phyloP scores from a whole-genome alignment of 2,329 filamentous ascomycete species.

The Colletotrichum costaricense region DNA sequence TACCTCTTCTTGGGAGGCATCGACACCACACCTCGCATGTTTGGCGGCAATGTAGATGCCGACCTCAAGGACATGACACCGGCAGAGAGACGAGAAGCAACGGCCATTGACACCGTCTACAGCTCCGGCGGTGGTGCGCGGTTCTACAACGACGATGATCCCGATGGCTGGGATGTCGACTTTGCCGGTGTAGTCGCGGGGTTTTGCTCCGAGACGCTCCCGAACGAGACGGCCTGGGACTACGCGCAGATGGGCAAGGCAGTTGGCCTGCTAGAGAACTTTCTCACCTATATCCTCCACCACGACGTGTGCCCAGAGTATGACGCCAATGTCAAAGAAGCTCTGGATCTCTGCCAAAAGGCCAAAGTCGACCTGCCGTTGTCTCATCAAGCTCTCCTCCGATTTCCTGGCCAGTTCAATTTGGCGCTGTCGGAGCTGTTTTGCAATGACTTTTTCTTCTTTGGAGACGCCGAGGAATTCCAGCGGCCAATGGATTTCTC shows the following conservation, averaged over 20 bases:
- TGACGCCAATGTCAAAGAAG: constrained; percentile 71
- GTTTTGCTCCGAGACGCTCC: constrained; percentile 72
- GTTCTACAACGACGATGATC: constrained; percentile 62
- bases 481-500: constrained; percentile 52
- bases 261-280: constrained; percentile 81
- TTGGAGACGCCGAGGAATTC: constrained; percentile 39
- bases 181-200: constrained; percentile 82
- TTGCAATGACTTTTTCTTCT: constrained; percentile 47
- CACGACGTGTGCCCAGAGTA: constrained; percentile 92
- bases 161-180: constrained; percentile 79
- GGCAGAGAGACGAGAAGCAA: constrained; percentile 72
- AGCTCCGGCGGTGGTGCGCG: constrained; percentile 54
- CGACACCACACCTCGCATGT: constrained; percentile 66
- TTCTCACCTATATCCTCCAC: constrained; percentile 86
- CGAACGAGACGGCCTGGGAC: constrained; percentile 66
- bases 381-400: constrained; percentile 59
- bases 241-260: constrained; percentile 66
- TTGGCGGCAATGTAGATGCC: constrained; percentile 70
- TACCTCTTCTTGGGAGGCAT: constrained; percentile 89
- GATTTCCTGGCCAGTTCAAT: constrained; percentile 84
- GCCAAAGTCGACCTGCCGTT: constrained; percentile 76
- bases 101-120: constrained; percentile 70
- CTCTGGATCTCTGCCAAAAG: constrained; percentile 73
- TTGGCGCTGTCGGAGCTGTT: constrained; percentile 78
- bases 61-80: constrained; percentile 67